These are phyloP conservation scores for Nicotiana knightiana DNA, from an alignment of 257 asterid genomes.

Conservation along the genomic window DNA sequence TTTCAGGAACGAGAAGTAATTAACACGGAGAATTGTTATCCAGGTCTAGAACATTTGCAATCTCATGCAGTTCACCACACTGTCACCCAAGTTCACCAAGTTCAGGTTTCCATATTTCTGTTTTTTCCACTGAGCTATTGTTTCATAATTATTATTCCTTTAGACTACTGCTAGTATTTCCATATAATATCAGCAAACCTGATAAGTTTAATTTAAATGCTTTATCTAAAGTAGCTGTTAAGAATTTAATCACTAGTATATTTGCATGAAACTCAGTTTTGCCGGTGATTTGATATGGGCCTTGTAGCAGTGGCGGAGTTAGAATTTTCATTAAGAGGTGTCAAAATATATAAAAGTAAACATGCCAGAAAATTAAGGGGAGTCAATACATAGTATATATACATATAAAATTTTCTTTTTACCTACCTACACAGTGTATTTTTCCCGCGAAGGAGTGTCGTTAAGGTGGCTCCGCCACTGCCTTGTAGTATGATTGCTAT, in stretches of 20 bases:
- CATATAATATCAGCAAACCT: neutral
- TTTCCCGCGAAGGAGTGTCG: too few relatives aligned
- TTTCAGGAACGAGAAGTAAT: conserved; percentile 53
- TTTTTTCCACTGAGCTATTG: neutral
- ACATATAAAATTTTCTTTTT: too few relatives aligned
- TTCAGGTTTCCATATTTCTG: conserved; percentile 11
- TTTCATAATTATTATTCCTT: neutral
- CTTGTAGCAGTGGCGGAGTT: neutral
- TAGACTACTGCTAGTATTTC: neutral
- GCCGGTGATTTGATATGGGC: neutral
- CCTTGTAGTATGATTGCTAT: neutral
- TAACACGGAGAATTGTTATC: conserved; percentile 47
- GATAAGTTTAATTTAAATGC: neutral
- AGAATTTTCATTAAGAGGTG: too few relatives aligned
- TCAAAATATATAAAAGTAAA: too few relatives aligned
- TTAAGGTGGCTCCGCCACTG: too few relatives aligned
- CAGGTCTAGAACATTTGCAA: conserved; percentile 58
- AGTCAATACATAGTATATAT: too few relatives aligned
- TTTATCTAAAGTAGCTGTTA: neutral
- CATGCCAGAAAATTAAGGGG: too few relatives aligned
- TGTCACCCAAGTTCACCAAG: conserved; percentile 59
- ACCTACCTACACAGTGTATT: too few relatives aligned
- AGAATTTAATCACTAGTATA: neutral
- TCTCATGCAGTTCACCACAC: conserved; percentile 49
- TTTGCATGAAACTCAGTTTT: neutral